Percentiles rank a stretch among this genome's conserved stretches.
phyloP scores from a whole-genome alignment of 352 stramenopile species.

The Phytophthora multivora region DNA sequence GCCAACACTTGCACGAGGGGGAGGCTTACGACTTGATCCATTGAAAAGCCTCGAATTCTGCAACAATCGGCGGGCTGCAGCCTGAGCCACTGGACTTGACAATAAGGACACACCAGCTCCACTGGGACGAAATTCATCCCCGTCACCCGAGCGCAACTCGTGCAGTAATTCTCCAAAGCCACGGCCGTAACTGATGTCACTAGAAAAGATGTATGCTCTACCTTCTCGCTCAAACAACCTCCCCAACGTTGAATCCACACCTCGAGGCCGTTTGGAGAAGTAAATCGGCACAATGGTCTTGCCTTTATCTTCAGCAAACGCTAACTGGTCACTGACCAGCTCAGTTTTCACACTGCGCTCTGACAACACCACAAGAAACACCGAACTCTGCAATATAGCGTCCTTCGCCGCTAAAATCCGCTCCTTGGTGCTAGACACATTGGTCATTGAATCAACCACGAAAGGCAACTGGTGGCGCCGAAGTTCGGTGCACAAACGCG shows the following conservation, averaged over 20 bases:
- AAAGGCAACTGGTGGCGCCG: conserved; percentile 51
- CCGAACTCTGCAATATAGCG: conserved; percentile 68
- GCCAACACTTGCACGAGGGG: conserved; percentile 30
- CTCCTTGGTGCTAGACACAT: conserved; percentile 77
- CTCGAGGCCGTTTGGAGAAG: conserved; percentile 53
- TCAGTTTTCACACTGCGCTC: conserved; percentile 79
- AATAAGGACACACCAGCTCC: conserved; percentile 29
- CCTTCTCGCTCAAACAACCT: conserved; percentile 43
- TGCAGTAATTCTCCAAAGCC: conserved; percentile 61
- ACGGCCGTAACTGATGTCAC: conserved; percentile 70
- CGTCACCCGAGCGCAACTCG: conserved; percentile 39
- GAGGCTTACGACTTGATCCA: conserved; percentile 8
- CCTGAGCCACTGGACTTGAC: conserved; percentile 41
- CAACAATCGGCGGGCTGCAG: conserved; percentile 44
- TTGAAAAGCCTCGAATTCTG: conserved; percentile 26
- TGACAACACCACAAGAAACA: conserved; percentile 80
- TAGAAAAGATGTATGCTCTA: conserved; percentile 54
- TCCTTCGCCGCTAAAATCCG: conserved; percentile 80
- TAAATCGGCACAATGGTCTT: conserved; percentile 80
- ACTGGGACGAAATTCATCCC: conserved; percentile 15
- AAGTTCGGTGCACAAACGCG: conserved; percentile 56
- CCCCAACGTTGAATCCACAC: conserved; percentile 46
- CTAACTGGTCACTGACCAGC: conserved; percentile 83
- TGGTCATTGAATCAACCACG: conserved; percentile 68
- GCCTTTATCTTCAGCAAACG: conserved; percentile 82